A percentile compares a stretch with the other conserved stretches of the same genome.
Evolutionary conservation across 2,329 filamentous ascomycete genomes (phyloP).

Genomic region (Lachnellula subtilissima): DNA sequence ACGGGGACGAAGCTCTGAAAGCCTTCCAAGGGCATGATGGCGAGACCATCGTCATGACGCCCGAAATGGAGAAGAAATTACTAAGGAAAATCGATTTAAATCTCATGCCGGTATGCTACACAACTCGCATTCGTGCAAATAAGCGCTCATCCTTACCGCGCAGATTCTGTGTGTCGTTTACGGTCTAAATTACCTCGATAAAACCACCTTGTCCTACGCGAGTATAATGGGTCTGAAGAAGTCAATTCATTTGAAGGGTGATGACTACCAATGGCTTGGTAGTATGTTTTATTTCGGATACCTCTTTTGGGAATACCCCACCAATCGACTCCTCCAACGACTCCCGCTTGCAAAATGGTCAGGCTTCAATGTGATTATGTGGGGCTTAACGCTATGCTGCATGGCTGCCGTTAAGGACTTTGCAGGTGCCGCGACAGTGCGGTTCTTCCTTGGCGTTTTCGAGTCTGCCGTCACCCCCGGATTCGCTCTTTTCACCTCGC

Average conservation of each 20-base stretch:
- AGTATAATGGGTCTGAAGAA: slow-evolving; percentile 45
- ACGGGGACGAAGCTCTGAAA: slow-evolving; percentile 41
- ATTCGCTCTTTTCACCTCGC: slow-evolving; percentile 62
- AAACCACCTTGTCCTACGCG: slow-evolving; percentile 46
- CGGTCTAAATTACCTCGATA: slow-evolving; percentile 50
- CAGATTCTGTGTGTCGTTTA: slow-evolving; percentile 53
- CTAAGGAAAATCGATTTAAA: slow-evolving; percentile 43
- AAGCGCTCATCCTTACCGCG: slow-evolving; percentile 1
- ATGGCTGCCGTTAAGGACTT: slow-evolving; percentile 60
- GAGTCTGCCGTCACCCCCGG: slow-evolving; percentile 66
- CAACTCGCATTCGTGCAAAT: not conserved
- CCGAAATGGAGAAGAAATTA: slow-evolving; percentile 37
- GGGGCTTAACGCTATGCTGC: slow-evolving; percentile 55
- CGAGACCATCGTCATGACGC: slow-evolving; percentile 34
- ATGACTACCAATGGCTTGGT: slow-evolving; percentile 44
- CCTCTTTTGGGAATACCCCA: slow-evolving; percentile 29
- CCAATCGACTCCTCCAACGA: slow-evolving; percentile 39
- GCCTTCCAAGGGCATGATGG: slow-evolving; percentile 37
- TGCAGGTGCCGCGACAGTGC: slow-evolving; percentile 56
- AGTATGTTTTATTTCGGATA: slow-evolving; percentile 44
- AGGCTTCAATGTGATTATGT: slow-evolving; percentile 55
- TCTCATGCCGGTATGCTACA: slow-evolving; percentile 36
- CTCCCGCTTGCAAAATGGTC: slow-evolving; percentile 61
- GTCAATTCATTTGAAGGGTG: slow-evolving; percentile 35
- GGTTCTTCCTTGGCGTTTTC: slow-evolving; percentile 64